Conservation (phyloP, 2,329 filamentous ascomycete species). For the Fusarium haematococcum region DNA sequence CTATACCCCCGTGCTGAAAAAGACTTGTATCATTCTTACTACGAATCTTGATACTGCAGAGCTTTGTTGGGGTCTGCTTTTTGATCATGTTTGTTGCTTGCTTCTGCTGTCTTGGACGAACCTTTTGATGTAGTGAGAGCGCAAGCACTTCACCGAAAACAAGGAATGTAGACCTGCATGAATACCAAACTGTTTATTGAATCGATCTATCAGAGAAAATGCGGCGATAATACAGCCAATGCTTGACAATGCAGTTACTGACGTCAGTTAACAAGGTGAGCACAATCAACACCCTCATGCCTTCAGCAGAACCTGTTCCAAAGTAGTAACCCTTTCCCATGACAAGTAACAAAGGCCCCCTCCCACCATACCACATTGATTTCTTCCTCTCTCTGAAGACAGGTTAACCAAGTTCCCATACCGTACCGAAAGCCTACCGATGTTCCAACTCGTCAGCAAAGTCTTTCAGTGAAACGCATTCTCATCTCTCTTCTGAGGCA, state of each 20-base stretch:
- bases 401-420: background rate
- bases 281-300: background rate
- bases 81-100: background rate
- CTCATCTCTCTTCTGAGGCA: conserved; percentile 18
- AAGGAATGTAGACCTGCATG: background rate
- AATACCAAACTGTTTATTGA: background rate
- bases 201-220: background rate
- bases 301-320: background rate
- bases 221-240: background rate
- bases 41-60: background rate
- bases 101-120: background rate
- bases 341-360: background rate
- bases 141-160: background rate
- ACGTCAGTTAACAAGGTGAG: background rate
- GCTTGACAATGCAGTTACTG: background rate
- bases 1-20: background rate
- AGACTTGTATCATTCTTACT: background rate
- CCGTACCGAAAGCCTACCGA: background rate
- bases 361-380: background rate
- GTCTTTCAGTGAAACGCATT: conserved; percentile 10
- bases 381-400: background rate
- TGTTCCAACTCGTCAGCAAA: background rate
- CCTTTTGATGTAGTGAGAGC: background rate
- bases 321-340: background rate
- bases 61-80: background rate